These are phyloP conservation scores for Talaromyces liani DNA, from an alignment of 495 filamentous ascomycete species.

Conservation along the genomic window DNA sequence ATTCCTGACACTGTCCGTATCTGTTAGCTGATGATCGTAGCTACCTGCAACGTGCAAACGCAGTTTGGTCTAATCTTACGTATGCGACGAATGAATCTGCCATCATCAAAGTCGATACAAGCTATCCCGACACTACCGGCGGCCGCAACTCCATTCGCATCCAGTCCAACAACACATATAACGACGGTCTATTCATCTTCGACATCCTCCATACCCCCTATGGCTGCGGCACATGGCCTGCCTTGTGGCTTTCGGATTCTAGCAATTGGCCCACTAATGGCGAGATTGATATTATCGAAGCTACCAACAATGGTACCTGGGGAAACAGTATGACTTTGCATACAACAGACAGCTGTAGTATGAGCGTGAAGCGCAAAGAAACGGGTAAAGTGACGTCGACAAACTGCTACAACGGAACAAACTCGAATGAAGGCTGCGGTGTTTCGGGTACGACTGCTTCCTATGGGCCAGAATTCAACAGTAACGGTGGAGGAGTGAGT, in stretches of 20 bases:
- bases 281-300: slow-evolving; percentile 44
- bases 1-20: neutral
- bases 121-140: slow-evolving; percentile 28
- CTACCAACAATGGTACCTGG: slow-evolving; percentile 33
- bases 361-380: slow-evolving; percentile 39
- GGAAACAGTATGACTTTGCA: slow-evolving; percentile 42
- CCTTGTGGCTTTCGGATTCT: slow-evolving; percentile 56
- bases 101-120: slow-evolving; percentile 44
- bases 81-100: slow-evolving; percentile 38
- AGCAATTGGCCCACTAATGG: slow-evolving; percentile 51
- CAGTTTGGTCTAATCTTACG: slow-evolving; percentile 38
- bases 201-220: slow-evolving; percentile 44
- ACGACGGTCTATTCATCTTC: slow-evolving; percentile 47
- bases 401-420: slow-evolving; percentile 29
- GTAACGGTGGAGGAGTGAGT: slow-evolving; percentile 39
- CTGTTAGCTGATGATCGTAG: neutral
- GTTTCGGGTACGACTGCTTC: slow-evolving; percentile 27
- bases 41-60: slow-evolving; percentile 2
- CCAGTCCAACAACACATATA: slow-evolving; percentile 41
- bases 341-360: slow-evolving; percentile 34
- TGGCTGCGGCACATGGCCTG: slow-evolving; percentile 50
- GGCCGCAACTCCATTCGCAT: slow-evolving; percentile 51
- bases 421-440: slow-evolving; percentile 37
- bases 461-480: slow-evolving; percentile 36
- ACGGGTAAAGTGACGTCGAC: slow-evolving; percentile 20